Conservation (phyloP, 805 yeast species). For the Nakazawaea pomicola region DNA sequence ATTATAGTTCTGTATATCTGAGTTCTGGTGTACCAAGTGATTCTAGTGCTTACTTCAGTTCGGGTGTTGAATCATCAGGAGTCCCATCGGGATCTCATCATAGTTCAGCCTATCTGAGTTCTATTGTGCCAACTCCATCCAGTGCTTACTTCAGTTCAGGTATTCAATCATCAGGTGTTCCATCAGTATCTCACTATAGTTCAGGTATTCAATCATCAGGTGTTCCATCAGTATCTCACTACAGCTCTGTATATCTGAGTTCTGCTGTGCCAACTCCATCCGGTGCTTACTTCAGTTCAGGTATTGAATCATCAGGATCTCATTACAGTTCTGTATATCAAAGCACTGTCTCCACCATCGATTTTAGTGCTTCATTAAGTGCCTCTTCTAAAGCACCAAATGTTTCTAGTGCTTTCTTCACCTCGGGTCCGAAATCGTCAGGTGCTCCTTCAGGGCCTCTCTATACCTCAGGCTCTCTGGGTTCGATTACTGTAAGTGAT, state of each 20-base stretch:
- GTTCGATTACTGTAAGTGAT: too few relatives aligned
- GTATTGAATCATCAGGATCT: not conserved
- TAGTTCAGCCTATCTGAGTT: not conserved
- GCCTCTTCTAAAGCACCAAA: too few relatives aligned
- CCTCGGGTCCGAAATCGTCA: too few relatives aligned
- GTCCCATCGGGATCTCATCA: not conserved
- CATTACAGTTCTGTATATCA: not conserved
- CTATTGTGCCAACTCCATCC: not conserved
- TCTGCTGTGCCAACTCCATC: not conserved
- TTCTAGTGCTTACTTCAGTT: not conserved
- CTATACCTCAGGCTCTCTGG: too few relatives aligned
- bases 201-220: too few relatives aligned
- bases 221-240: conserved; percentile 1
- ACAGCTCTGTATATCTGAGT: not conserved
- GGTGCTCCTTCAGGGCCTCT: too few relatives aligned
- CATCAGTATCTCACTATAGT: not conserved
- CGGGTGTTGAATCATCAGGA: not conserved
- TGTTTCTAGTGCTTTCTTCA: not conserved
- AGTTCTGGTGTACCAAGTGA: not conserved
- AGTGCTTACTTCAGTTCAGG: not conserved
- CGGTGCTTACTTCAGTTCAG: not conserved
- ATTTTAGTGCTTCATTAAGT: too few relatives aligned
- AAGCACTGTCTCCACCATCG: too few relatives aligned
- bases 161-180: not conserved
- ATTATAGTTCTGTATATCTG: conserved; percentile 1